Evolutionary conservation across 2,329 filamentous ascomycete genomes (phyloP), one percentile per base, ranked within the genome.

Genomic region (Cordyceps militaris): DNA sequence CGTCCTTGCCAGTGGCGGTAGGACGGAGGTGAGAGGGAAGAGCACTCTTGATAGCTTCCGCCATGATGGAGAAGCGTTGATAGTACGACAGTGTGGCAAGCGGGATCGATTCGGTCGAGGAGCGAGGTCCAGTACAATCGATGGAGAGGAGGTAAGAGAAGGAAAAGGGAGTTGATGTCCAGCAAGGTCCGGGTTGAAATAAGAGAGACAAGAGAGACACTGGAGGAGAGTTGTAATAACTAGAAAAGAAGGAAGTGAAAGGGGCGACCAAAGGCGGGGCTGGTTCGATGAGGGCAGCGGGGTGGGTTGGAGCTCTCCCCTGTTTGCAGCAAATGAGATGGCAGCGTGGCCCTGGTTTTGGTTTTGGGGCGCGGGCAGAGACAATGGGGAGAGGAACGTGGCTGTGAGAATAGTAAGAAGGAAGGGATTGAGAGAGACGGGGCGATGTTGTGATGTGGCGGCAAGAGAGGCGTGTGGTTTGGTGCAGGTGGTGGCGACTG

Each of bases 21-120:
- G 85, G 81, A 82, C 91, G 93, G 68, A 97, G 82, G 80, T 95
- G 93, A 44, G 88, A 80, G 63, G 92, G 91, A 66, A 97, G 78
- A 63, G 89, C 88, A 75, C 83, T 85, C 79, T 84, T 91, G 66
- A 85, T 77, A 66, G 79, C 78, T 69, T 83, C 80, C 63, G 88
- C 85, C 88, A 93, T 93, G 67, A 69, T 75, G 68, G 64, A 59
- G 52, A 63, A 60, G 56, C 53, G 58, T 51, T 63, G 48, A 52
- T 49, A 49, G 54, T 50, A 43, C 24, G 36, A 38, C 38, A 57
- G 46, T 6, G 47, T 48, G 47, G 10, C 34, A 48, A 52, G 56
- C 28, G 59, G 38, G 32, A 61, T 58, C 58, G 57, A 44, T 47
- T 61, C 56, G 58, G 59, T 42, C 47, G 50, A 49, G 40, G 44